Evolutionary conservation across 2,329 filamentous ascomycete species (phyloP).

Genomic region (Ascochyta fabae): DNA sequence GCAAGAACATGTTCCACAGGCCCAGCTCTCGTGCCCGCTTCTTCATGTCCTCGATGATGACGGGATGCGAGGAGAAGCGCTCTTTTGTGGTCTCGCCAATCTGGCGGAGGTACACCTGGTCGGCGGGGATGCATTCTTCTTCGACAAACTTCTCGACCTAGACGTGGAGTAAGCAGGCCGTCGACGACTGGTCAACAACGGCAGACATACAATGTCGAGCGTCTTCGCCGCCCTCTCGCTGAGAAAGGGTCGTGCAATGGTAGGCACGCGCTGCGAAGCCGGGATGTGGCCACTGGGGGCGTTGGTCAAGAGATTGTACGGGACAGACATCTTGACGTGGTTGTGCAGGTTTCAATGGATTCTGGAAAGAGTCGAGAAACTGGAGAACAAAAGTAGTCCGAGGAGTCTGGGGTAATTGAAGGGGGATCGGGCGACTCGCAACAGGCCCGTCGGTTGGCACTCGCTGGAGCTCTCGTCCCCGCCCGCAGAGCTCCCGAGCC

Average conservation of each 20-base stretch:
- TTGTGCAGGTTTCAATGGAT: neutral
- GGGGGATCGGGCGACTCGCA: slow-evolving; percentile 12
- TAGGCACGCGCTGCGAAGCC: slow-evolving; percentile 64
- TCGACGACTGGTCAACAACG: neutral
- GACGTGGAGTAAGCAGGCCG: neutral
- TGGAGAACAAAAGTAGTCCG: slow-evolving; percentile 3
- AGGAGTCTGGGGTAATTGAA: slow-evolving; percentile 19
- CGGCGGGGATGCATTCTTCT: slow-evolving; percentile 81
- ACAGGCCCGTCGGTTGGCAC: slow-evolving; percentile 7
- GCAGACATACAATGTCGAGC: slow-evolving; percentile 69
- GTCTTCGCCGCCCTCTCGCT: slow-evolving; percentile 85
- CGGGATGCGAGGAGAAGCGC: slow-evolving; percentile 80
- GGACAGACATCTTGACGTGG: slow-evolving; percentile 38
- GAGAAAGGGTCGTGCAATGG: slow-evolving; percentile 68
- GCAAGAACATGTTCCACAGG: slow-evolving; percentile 98
- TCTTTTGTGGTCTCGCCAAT: slow-evolving; percentile 72
- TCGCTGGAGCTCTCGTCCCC: slow-evolving; percentile 7
- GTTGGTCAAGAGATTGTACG: slow-evolving; percentile 43
- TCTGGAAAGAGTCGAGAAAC: neutral
- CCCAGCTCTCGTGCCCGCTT: slow-evolving; percentile 79
- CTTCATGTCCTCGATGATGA: slow-evolving; percentile 89
- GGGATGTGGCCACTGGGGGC: slow-evolving; percentile 46
- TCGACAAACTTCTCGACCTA: slow-evolving; percentile 93
- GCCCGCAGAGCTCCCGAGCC: slow-evolving; percentile 7
- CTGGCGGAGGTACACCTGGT: slow-evolving; percentile 80